Evolutionary conservation across 108 stramenopile species (phyloP), one percentile per base, ranked within the genome.

Genomic region (Cyclostephanos tholiformis): DNA sequence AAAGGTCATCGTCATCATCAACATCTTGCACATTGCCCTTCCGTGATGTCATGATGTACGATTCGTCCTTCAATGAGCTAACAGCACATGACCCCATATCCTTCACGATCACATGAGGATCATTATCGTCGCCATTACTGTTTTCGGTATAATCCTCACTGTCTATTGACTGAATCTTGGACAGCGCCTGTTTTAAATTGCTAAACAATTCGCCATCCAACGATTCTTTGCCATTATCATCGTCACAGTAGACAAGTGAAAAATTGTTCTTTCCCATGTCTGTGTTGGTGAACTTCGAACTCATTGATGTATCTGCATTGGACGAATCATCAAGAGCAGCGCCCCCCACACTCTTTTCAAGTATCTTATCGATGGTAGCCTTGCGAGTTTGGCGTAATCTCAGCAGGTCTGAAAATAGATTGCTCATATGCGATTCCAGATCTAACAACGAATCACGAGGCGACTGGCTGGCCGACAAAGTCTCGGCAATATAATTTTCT

Each of bases 61-160:
- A 46, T 22, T 16, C 52, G 39, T 63, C 49, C 55, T 64, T 63
- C 62, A 72, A 48, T 30, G 72, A 72, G 51, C 72, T 72, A 10
- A 72, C 49, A 17, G 72, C 72, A 43, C 63, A 72, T 23, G 72
- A 72, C 30, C 51, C 55, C 23, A 50, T 63, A 26, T 52, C 69
- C 10, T 61, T 61, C 46, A 60, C 43, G n/a, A 62, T 39, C 20
- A 71, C 44, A 32, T 60, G 72, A 16, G 30, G 23, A 53, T 20
- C 57, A 25, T 26, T 30, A 27, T 58, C 8, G 16, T 29, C 57
- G 8, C 32, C 29, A 30, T 30, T 17, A 29, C 27, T 26, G 57
- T 10, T 58, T 25, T 53, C 52, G 6, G 23, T 3, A 25, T 22
- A 5, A 20, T 53, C 52, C 25, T 22, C 52, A 32, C 0, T 13